Base-by-base conservation (phyloP, 306 rosid genomes). In the Lotus japonicus region DNA sequence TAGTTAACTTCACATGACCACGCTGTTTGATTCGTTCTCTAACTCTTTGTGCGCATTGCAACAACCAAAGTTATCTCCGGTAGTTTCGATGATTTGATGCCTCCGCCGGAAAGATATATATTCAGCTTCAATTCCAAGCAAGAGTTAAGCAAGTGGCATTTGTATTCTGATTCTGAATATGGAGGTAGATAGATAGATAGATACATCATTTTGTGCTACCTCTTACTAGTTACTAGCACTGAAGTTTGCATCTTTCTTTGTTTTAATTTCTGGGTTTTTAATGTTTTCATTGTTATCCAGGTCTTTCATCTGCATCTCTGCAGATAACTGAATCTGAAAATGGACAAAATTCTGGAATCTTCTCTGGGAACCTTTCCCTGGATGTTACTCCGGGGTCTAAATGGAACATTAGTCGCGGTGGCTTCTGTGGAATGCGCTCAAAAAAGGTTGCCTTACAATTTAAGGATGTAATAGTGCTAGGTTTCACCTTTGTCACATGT, bases 351-450 rank as follows among this genome's bases (percentile, higher is more conserved):
- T 50, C 70, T 83, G 98, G 98, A 70, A 65, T 87, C 45, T 92
- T 92, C 84, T 89, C 88, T 9, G 98, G 98, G 18, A 83, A 80
- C 71, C 98, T 92, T 70, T 89, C 96, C 12, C 77, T 83, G 59
- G 89, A 89, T 80, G 86, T 87, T 19, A 44, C 79, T 67, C 83
- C 62, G 66, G 92, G 70, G 26, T 64, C 95, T 62, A 89, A 82
- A 63, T 91, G 89, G 95, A 92, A 74, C 28, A 81, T 92, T 28
- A 14, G 44, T 48, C 78, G 98, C 17, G 71, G 95, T 80, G 98
- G 98, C 18, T 92, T 89, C 68, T 92, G 96, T 57, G 96, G 98
- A 73, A 92, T 92, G 98, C 92, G 95, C 33, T 92, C 98, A 18
- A 92, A 86, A 78, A 87, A 86, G 98, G 96, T 38, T 9, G 1